These are phyloP conservation scores for Beauveria brongniartii DNA, from an alignment of 2,329 filamentous ascomycete species.

Conservation along the genomic window DNA sequence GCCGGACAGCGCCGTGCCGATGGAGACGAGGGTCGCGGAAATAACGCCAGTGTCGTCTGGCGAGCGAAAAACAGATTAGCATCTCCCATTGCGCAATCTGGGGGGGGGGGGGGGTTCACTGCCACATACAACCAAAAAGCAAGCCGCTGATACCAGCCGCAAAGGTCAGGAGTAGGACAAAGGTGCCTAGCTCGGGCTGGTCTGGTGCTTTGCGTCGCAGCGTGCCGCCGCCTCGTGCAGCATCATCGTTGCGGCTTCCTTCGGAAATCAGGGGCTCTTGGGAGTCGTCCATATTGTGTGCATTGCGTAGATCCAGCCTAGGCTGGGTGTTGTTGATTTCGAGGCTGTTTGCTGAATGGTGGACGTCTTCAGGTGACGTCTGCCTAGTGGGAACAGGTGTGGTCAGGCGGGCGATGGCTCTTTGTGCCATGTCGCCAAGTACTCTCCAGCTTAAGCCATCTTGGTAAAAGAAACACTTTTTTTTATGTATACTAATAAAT, in stretches of 20 bases:
- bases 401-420: not conserved
- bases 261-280: conserved; percentile 32
- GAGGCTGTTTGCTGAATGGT: not conserved
- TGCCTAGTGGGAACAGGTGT: not conserved
- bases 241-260: conserved; percentile 21
- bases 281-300: conserved; percentile 25
- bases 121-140: conserved; percentile 55
- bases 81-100: not conserved
- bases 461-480: too few species aligned
- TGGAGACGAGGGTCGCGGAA: conserved; percentile 58
- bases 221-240: conserved; percentile 21
- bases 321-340: not conserved
- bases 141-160: conserved; percentile 60
- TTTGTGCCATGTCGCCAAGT: too few species aligned
- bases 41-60: conserved; percentile 61
- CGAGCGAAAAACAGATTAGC: not conserved
- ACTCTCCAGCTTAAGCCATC: too few species aligned
- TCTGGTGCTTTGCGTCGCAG: conserved; percentile 21
- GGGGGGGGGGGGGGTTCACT: too few species aligned
- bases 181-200: conserved; percentile 34
- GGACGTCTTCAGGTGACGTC: not conserved
- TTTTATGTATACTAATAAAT: too few species aligned
- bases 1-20: conserved; percentile 49
- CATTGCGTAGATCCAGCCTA: not conserved
- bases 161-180: conserved; percentile 54